Conservation (phyloP, 2,329 filamentous ascomycete genomes). For the Fusarium burgessii region DNA sequence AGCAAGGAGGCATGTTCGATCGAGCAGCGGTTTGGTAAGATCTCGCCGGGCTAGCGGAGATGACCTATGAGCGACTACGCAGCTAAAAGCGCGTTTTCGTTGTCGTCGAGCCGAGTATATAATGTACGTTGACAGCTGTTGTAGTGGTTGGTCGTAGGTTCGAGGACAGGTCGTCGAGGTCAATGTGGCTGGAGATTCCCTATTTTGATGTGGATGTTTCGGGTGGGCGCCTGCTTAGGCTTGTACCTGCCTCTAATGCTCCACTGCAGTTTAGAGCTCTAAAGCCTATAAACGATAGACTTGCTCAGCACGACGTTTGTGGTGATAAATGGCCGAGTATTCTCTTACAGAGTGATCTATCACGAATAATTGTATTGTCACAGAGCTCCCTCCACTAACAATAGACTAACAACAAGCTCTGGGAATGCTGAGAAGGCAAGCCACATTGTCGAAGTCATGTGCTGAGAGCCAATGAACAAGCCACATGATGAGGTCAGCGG, state of each 20-base stretch:
- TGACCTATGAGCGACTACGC: conserved; percentile 11
- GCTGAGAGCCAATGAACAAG: conserved; percentile 11
- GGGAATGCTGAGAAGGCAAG: neutral
- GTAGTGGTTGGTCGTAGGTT: conserved; percentile 25
- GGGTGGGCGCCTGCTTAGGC: conserved; percentile 34
- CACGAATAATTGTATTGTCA: neutral
- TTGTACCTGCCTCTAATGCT: conserved; percentile 38
- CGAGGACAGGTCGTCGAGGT: conserved; percentile 42
- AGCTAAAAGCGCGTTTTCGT: conserved; percentile 1
- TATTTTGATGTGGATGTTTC: conserved; percentile 43
- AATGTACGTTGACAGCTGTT: conserved; percentile 1
- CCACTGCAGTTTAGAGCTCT: conserved; percentile 34
- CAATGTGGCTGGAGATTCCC: conserved; percentile 44
- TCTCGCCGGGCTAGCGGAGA: conserved; percentile 2
- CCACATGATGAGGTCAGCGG: conserved; percentile 39
- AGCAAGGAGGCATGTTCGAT: conserved; percentile 48
- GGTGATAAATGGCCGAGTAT: neutral
- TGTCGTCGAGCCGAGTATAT: conserved; percentile 1
- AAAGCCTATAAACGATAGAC: neutral
- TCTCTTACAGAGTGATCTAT: neutral
- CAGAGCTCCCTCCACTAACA: neutral
- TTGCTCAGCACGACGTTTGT: neutral
- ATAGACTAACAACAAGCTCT: neutral
- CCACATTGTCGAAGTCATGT: conserved; percentile 32
- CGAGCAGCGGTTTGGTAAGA: conserved; percentile 9